Conservation (phyloP, 2,329 filamentous ascomycete species). For the Coccinonectria pachysandricola region DNA sequence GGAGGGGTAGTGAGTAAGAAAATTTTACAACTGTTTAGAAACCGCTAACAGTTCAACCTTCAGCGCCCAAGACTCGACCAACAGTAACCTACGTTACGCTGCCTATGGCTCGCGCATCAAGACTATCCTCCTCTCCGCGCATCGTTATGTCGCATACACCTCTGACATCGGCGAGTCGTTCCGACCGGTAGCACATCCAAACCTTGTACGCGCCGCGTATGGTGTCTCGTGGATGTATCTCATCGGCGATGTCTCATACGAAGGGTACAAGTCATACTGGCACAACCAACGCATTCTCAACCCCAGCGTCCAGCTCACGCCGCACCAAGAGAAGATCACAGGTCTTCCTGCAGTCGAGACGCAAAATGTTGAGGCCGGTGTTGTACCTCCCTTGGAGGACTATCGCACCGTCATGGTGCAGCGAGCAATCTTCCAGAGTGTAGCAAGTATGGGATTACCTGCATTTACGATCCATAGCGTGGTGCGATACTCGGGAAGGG, state of each 20-base stretch:
- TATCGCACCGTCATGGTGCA: slow-evolving; percentile 87
- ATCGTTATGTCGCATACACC: slow-evolving; percentile 95
- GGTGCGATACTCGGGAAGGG: slow-evolving; percentile 76
- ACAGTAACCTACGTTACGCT: slow-evolving; percentile 79
- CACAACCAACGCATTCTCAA: slow-evolving; percentile 70
- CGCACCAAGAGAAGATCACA: slow-evolving; percentile 37
- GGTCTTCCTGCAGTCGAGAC: slow-evolving; percentile 30
- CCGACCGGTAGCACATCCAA: slow-evolving; percentile 81
- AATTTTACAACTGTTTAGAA: slow-evolving; percentile 8
- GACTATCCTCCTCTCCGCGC: slow-evolving; percentile 80
- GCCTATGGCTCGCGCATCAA: slow-evolving; percentile 79
- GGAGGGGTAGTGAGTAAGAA: slow-evolving; percentile 59
- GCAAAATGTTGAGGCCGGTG: slow-evolving; percentile 25
- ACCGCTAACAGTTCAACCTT: slow-evolving; percentile 5
- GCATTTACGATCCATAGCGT: slow-evolving; percentile 91
- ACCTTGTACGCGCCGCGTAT: slow-evolving; percentile 72
- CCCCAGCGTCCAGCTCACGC: slow-evolving; percentile 49
- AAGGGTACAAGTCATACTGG: slow-evolving; percentile 91
- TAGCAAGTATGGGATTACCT: slow-evolving; percentile 89
- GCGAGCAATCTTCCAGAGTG: slow-evolving; percentile 76
- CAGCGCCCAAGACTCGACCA: slow-evolving; percentile 60
- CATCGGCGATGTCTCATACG: slow-evolving; percentile 78
- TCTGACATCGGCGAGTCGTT: slow-evolving; percentile 96
- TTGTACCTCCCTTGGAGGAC: slow-evolving; percentile 68
- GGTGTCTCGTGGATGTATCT: slow-evolving; percentile 90